Evolutionary conservation across 441 rosid genomes (phyloP).

Genomic region (Adansonia rubrostipa): DNA sequence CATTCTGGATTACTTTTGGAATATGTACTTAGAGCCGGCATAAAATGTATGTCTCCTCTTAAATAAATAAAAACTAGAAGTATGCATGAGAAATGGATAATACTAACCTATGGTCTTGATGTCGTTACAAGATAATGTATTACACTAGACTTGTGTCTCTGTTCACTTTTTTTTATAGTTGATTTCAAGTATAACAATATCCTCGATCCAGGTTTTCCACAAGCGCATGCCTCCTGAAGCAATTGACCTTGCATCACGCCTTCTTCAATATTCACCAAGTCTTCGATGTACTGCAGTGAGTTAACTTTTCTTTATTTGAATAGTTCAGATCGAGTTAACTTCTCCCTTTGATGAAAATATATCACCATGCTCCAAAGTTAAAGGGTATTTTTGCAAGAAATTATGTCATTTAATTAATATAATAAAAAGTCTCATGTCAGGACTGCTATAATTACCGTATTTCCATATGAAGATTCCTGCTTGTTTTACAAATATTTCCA

Average conservation of each 20-base stretch:
- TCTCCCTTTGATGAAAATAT: neutral
- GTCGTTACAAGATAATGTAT: neutral
- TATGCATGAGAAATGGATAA: neutral
- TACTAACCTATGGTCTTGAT: neutral
- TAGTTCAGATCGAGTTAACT: neutral
- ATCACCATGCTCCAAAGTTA: neutral
- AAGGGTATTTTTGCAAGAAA: neutral
- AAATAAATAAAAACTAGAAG: neutral
- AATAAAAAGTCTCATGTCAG: neutral
- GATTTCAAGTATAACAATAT: neutral
- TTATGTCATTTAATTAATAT: neutral
- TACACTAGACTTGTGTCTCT: slow-evolving; percentile 3
- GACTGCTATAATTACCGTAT: neutral
- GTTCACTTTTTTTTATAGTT: neutral
- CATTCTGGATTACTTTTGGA: neutral
- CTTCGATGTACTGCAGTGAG: slow-evolving; percentile 75
- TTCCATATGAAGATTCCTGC: neutral
- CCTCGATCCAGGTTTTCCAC: slow-evolving; percentile 55
- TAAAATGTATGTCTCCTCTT: neutral
- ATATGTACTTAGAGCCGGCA: slow-evolving; percentile 8
- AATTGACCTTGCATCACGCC: slow-evolving; percentile 71
- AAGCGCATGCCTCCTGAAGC: slow-evolving; percentile 85
- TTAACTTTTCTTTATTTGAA: slow-evolving; percentile 15
- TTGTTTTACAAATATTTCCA: neutral
- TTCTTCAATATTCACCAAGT: slow-evolving; percentile 74